Evolutionary conservation across 805 yeast genomes (phyloP).

Genomic region (Candida berthetii): DNA sequence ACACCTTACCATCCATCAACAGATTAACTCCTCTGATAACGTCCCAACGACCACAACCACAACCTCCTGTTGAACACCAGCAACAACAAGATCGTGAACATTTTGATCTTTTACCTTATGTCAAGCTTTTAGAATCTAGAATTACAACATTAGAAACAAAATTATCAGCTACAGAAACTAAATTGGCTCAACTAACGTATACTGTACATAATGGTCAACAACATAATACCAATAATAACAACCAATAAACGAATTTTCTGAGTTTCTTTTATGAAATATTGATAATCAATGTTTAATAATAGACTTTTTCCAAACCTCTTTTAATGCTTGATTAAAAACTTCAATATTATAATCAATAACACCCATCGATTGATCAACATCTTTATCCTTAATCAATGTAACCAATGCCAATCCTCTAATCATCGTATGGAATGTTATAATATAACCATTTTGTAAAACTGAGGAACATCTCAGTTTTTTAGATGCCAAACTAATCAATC

Average conservation of each 20-base stretch:
- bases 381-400: conserved; percentile 60
- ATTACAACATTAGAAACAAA: conserved; percentile 13
- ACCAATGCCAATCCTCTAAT: conserved; percentile 89
- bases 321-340: conserved; percentile 69
- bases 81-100: conserved; percentile 1
- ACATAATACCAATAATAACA: too few species aligned
- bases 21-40: conserved; percentile 1
- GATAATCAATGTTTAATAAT: conserved; percentile 4
- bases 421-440: conserved; percentile 83
- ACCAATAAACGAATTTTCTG: too few species aligned
- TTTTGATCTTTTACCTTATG: conserved; percentile 12
- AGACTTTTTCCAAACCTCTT: conserved; percentile 47
- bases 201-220: conserved; percentile 7
- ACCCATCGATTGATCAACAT: conserved; percentile 43
- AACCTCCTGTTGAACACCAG: too few species aligned
- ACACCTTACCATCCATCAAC: conserved; percentile 6
- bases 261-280: too few species aligned
- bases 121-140: conserved; percentile 16
- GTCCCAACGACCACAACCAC: too few species aligned
- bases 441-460: conserved; percentile 75
- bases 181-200: conserved; percentile 12
- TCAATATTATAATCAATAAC: conserved; percentile 87
- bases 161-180: conserved; percentile 13
- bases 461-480: conserved; percentile 51
- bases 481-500: conserved; percentile 3